Base-by-base conservation (phyloP, 495 filamentous ascomycete species). In the Aspergillus bertholletiae region DNA sequence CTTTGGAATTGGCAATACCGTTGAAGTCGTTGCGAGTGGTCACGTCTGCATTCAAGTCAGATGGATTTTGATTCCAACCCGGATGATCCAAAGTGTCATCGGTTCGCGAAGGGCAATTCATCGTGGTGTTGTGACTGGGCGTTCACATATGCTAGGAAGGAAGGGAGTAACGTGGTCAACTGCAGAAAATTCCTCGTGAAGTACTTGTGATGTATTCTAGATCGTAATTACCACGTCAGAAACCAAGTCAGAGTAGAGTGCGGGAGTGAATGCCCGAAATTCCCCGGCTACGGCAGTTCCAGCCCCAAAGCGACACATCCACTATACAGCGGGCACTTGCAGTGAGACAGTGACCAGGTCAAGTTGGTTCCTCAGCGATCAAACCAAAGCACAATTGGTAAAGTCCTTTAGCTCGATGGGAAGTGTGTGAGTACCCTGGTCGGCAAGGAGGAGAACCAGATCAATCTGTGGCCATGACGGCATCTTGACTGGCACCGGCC, bases 21-120 rank as follows among this genome's bases (percentile, higher is more conserved):
- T 86, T 87, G 40, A 87, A 78, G 56, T 87, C 83, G 66, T 81
- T 77, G 49, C 84, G 72, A 23, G 84, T 85, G 11, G 84, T 87
- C 45, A 74, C 66, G 54, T 85, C 83, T 2, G 79, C 72, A 52
- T 77, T 81, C 46, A 86, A 64, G 11, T 71, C 66, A 13, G 77
- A 67, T 34, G 84, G 80, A 51, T 73, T 85, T 61, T 87, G 83
- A 63, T 85, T 88, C 75, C 79, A 83, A 45, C 66, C 73, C 13
- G 76, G 80, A 50, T 81, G 73, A 8, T 74, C 69, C 22, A 77
- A 64, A 15, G 75, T 76, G 47, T 86, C 81, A 48, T 86, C 83
- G n/a, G 72, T 84, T 52, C 82, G 69, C 13, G 83, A 86, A 24
- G 82, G 83, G 65, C 83, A 82, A 60, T 86, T 87, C 84, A 86